Base-by-base conservation (phyloP, 805 yeast genomes). In the Torulaspora delbrueckii region DNA sequence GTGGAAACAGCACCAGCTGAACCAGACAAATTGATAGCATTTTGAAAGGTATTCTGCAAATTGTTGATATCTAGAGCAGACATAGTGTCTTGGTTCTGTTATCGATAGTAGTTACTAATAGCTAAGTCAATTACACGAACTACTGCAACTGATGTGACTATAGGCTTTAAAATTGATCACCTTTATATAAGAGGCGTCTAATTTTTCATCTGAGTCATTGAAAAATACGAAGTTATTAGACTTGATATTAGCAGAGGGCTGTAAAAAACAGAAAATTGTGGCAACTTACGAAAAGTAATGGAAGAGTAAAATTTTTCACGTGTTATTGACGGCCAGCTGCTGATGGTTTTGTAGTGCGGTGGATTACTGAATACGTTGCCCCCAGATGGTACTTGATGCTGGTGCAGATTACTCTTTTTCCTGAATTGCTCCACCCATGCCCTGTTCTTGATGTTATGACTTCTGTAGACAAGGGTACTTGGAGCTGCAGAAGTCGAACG, bases 1-100 rank as follows among this genome's bases (percentile, higher is more conserved):
- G 91, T 83, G 6, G 90, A 82, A 50, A 86, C 95, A 7, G 84
- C 86, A 60, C 82, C 79, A 45, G 84, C 77, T 12, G 84, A 77
- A 13, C 75, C 70, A 19, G 80, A 74, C 51, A 79, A 60, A 45
- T 54, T 60, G 48, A 73, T 70, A 59, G 81, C 72, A 28, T 81
- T 70, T 60, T 79, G 76, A 59, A 84, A 81, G 10, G 81, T 65
- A 45, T 75, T 67, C 50, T 79, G 78, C 45, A 78, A 60, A 51
- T 71, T 70, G 42, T 72, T 64, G 56, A 84, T 84, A 63, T 83
- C 83, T 66, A 81, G 81, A 43, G 87, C 86, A 33, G 81, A 69
- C 91, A 84, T 84, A 54, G 26, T 45, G 23, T 40, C 34, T n/a
- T 26, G 18, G 16, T 31, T 40, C 38, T 31, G 22, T 24, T 40